Conservation (phyloP, 2,329 filamentous ascomycete genomes). For the Exophiala xenobiotica region DNA sequence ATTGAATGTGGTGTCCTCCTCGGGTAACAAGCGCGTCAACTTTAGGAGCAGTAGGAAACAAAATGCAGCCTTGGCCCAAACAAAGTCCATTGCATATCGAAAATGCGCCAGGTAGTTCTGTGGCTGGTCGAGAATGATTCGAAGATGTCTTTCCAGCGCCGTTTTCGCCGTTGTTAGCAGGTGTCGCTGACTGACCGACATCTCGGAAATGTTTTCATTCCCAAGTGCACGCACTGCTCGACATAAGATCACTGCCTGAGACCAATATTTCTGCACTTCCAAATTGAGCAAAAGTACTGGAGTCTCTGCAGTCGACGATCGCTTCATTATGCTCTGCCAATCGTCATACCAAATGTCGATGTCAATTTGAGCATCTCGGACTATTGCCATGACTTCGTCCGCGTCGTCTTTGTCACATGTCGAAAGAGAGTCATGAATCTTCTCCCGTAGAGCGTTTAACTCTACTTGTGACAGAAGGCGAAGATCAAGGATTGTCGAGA, state of each 20-base stretch:
- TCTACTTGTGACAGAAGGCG: conserved; percentile 55
- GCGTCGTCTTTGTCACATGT: conserved; percentile 32
- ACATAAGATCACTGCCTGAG: conserved; percentile 53
- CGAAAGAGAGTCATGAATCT: conserved; percentile 40
- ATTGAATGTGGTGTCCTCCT: conserved; percentile 39
- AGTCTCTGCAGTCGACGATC: conserved; percentile 35
- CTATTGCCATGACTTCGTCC: conserved; percentile 41
- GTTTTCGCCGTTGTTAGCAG: conserved; percentile 53
- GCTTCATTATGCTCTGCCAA: conserved; percentile 31
- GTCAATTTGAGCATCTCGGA: conserved; percentile 49
- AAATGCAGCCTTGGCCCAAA: conserved; percentile 60
- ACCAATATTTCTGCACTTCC: conserved; percentile 55
- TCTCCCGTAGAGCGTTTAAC: conserved; percentile 28
- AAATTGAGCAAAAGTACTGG: conserved; percentile 48
- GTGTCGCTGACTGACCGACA: conserved; percentile 49
- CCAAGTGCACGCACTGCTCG: conserved; percentile 52
- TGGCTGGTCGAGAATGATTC: conserved; percentile 48
- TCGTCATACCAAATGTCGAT: conserved; percentile 47
- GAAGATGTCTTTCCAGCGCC: conserved; percentile 52
- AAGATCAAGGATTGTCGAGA: conserved; percentile 50
- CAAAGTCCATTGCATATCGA: conserved; percentile 57
- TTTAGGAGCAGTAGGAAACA: conserved; percentile 57
- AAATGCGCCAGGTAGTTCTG: conserved; percentile 52
- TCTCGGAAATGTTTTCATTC: conserved; percentile 51
- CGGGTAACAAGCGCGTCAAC: conserved; percentile 51